Evolutionary conservation across 2,329 filamentous ascomycete genomes (phyloP).

Genomic region (Pseudogymnoascus pannorum): DNA sequence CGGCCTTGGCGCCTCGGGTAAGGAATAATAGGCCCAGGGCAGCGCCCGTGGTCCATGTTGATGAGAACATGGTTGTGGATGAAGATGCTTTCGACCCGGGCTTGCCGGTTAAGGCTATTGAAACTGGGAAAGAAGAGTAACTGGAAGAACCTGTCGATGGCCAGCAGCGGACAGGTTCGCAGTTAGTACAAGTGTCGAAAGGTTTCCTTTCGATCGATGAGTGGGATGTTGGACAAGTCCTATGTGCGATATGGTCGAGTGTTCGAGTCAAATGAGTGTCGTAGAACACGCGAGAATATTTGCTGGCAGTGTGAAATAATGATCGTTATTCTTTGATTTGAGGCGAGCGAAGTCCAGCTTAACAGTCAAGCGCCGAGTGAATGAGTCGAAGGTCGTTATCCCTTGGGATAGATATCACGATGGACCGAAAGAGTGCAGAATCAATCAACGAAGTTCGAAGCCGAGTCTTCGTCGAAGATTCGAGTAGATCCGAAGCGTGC

Average conservation of each 20-base stretch:
- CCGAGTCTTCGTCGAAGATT: conserved; percentile 1
- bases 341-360: conserved; percentile 4
- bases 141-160: conserved; percentile 6
- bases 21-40: neutral
- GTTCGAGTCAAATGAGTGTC: conserved; percentile 9
- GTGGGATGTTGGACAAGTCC: neutral
- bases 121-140: neutral
- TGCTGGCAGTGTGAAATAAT: neutral
- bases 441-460: neutral
- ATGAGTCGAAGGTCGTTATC: neutral
- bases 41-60: neutral
- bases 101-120: neutral
- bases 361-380: conserved; percentile 1
- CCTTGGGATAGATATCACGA: neutral
- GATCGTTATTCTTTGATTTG: neutral
- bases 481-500: neutral
- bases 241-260: neutral
- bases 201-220: neutral
- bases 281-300: conserved; percentile 4
- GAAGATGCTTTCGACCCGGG: neutral
- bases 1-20: neutral
- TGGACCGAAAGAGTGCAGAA: neutral
- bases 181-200: neutral
- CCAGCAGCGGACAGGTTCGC: conserved; percentile 1
- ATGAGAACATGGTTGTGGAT: conserved; percentile 1